Conservation (phyloP, 352 stramenopile genomes). For the Phytophthora aleatoria region DNA sequence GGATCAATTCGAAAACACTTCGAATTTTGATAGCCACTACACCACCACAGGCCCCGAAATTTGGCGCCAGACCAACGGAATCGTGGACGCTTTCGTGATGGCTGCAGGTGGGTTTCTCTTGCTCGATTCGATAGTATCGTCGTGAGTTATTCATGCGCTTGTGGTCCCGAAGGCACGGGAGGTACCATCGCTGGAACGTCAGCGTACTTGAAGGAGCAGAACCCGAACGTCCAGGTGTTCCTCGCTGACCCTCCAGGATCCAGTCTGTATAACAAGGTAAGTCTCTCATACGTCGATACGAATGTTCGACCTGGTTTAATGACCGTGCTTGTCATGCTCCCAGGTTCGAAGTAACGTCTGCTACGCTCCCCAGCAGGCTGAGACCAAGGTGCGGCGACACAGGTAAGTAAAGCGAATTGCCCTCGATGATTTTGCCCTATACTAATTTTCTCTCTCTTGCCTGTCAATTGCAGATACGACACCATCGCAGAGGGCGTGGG, state of each 20-base stretch:
- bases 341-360: constrained; percentile 93
- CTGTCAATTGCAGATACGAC: constrained; percentile 88
- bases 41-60: constrained; percentile 96
- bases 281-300: background rate
- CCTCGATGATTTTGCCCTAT: background rate
- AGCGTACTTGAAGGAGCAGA: constrained; percentile 92
- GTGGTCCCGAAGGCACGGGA: constrained; percentile 84
- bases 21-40: constrained; percentile 96
- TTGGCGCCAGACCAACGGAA: constrained; percentile 90
- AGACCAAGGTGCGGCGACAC: constrained; percentile 92
- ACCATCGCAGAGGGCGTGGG: constrained; percentile 98
- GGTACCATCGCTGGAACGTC: constrained; percentile 97
- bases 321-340: background rate
- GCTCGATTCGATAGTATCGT: background rate
- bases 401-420: constrained; percentile 38
- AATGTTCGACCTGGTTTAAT: constrained; percentile 3
- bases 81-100: constrained; percentile 98
- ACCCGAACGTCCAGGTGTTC: constrained; percentile 88
- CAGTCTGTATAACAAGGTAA: constrained; percentile 95
- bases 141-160: background rate
- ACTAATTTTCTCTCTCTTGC: background rate
- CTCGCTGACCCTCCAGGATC: constrained; percentile 97
- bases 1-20: constrained; percentile 98
- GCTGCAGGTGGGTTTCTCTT: constrained; percentile 80
- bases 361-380: constrained; percentile 94